These are phyloP conservation scores for Leishmania arabica DNA, from an alignment of 208 protist species.

Conservation along the genomic window DNA sequence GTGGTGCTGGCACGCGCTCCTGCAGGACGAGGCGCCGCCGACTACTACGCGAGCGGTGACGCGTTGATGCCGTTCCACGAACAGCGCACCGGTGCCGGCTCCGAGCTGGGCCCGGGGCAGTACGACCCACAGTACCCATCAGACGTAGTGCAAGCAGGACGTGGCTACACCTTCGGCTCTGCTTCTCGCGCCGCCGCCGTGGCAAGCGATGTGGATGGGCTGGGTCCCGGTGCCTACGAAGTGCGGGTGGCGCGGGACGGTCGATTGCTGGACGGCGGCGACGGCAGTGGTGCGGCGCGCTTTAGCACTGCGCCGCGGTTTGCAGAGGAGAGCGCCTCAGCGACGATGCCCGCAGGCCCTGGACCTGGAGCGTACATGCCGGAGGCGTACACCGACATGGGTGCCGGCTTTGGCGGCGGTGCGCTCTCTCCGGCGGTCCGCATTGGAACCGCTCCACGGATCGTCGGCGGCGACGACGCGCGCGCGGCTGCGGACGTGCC, in stretches of 20 bases:
- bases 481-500: background rate
- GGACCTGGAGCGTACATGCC: slow-evolving; percentile 48
- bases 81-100: background rate
- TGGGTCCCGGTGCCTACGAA: slow-evolving; percentile 58
- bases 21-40: background rate
- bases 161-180: slow-evolving; percentile 18
- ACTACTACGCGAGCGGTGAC: background rate
- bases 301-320: slow-evolving; percentile 20
- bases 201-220: slow-evolving; percentile 7
- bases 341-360: slow-evolving; percentile 18
- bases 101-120: slow-evolving; percentile 16
- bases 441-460: slow-evolving; percentile 29
- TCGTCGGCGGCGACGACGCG: background rate
- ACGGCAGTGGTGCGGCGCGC: background rate
- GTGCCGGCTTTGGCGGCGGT: slow-evolving; percentile 2
- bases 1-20: slow-evolving; percentile 22
- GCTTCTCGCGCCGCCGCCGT: slow-evolving; percentile 7
- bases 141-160: background rate
- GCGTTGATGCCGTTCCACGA: slow-evolving; percentile 2
- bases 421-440: slow-evolving; percentile 4
- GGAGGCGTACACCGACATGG: slow-evolving; percentile 13
- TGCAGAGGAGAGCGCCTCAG: background rate
- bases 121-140: slow-evolving; percentile 28
- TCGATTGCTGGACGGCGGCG: background rate
- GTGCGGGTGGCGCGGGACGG: slow-evolving; percentile 16